Evolutionary conservation across 2,329 filamentous ascomycete species (phyloP), one percentile per base, ranked within the genome.

Genomic region (Juglanconis oblonga): DNA sequence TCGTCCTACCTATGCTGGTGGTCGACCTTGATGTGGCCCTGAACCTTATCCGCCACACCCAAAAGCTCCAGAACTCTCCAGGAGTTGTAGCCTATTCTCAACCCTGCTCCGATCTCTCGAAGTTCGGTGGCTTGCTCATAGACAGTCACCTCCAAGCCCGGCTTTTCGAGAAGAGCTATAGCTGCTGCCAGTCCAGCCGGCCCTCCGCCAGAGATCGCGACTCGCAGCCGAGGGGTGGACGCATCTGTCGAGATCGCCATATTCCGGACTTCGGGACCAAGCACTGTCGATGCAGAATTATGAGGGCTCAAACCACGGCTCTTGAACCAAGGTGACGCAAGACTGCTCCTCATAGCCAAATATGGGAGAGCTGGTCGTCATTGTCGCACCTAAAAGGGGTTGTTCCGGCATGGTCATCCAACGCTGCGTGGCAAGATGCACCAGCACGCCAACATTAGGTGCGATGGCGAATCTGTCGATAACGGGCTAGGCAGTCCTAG

Each of bases 21-120:
- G 13, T 59, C 38, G 36, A 59, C 38, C 36, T 59, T 59, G 57
- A 59, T 36, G 14, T 59, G 57, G 8, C 52, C 52, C 2, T 50
- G 47, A 6, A 59, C 57, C 45, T 45, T 51, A n/a, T 59, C 52
- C 1, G 52, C 57, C 17, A 59, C 52, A 10, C 52, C 57, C 17
- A 59, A 35, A 38, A 59, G 57, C n/a, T 55, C 57, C 10, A 59
- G 57, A 8, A 59, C 52, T 36, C 52, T 59, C 57, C 57, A 59
- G 7, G 57, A 59, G 10, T 59, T 59, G 38, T 59, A 59, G 3
- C 57, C 57, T 5, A 59, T 52, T 17, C 57, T 44, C 38, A 59
- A 17, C 1, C 57, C 57, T 3, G 57, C 57, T 2, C 57, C 57
- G 2, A 59, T 52, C 13, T 59, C 57, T 47, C 57, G 52, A 8